A percentile compares a stretch with the other conserved stretches of the same genome.
These are phyloP conservation scores for Aspergillaceae sp. DNA, from an alignment of 2,329 filamentous ascomycete genomes.

Conservation along the genomic window DNA sequence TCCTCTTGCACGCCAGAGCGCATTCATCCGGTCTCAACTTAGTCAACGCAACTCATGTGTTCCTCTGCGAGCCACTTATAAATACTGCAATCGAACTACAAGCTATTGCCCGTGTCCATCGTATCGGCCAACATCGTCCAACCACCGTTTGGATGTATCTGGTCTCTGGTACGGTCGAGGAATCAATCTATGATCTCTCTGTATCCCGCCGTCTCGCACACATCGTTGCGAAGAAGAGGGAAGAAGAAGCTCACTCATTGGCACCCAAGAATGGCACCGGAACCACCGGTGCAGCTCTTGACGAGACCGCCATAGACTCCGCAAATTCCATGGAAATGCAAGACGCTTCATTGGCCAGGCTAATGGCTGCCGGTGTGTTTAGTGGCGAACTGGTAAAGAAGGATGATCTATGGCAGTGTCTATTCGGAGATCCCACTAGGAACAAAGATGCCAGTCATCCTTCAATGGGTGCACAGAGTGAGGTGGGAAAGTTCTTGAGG, in stretches of 20 bases:
- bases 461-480: slow-evolving; percentile 26
- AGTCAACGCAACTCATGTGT: slow-evolving; percentile 86
- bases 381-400: slow-evolving; percentile 73
- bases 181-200: slow-evolving; percentile 81
- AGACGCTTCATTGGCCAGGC: slow-evolving; percentile 57
- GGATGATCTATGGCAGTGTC: slow-evolving; percentile 77
- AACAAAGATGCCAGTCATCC: slow-evolving; percentile 11
- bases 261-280: slow-evolving; percentile 8
- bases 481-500: slow-evolving; percentile 44
- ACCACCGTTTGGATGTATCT: slow-evolving; percentile 96
- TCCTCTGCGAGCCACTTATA: slow-evolving; percentile 86
- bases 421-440: slow-evolving; percentile 57
- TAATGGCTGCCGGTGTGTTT: slow-evolving; percentile 61
- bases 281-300: slow-evolving; percentile 27
- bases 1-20: slow-evolving; percentile 80
- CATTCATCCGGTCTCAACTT: slow-evolving; percentile 85
- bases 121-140: slow-evolving; percentile 78
- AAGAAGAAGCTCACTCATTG: slow-evolving; percentile 14
- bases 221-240: slow-evolving; percentile 46
- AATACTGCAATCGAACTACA: slow-evolving; percentile 92
- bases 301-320: slow-evolving; percentile 61
- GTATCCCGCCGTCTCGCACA: slow-evolving; percentile 71
- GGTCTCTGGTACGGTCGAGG: slow-evolving; percentile 81
- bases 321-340: slow-evolving; percentile 81
- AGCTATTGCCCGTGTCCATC: slow-evolving; percentile 87